phyloP scores from a whole-genome alignment of 75 land plant genomes.

The Larix kaempferi region DNA sequence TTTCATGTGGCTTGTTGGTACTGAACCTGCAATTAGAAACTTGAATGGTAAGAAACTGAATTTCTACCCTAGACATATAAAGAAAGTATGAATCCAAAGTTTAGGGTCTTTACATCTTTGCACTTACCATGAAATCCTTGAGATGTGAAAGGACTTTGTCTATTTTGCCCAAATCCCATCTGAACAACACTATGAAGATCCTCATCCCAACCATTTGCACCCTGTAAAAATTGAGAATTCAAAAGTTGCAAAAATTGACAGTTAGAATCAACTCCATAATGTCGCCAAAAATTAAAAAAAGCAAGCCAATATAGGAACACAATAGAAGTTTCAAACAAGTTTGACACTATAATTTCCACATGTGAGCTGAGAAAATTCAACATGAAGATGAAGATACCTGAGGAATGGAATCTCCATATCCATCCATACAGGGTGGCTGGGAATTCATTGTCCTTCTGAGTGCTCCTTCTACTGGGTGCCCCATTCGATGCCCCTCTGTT shows the following conservation, averaged over 20 bases:
- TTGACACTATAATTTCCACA: neutral
- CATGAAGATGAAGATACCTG: slow-evolving; percentile 33
- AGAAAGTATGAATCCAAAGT: neutral
- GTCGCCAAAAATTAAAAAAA: neutral
- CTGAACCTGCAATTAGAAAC: slow-evolving; percentile 1
- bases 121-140: slow-evolving; percentile 29
- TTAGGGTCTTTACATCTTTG: neutral
- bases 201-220: slow-evolving; percentile 59
- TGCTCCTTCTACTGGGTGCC: slow-evolving; percentile 25
- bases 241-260: neutral
- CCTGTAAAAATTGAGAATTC: slow-evolving; percentile 28
- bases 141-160: slow-evolving; percentile 24
- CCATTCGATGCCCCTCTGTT: slow-evolving; percentile 18
- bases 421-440: slow-evolving; percentile 39
- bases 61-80: neutral
- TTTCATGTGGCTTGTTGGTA: slow-evolving; percentile 17
- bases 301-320: neutral
- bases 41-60: neutral
- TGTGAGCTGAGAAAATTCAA: neutral
- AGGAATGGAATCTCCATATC: slow-evolving; percentile 35
- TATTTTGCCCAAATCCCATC: slow-evolving; percentile 59
- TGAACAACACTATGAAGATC: slow-evolving; percentile 78
- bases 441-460: slow-evolving; percentile 20
- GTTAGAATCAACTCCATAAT: neutral
- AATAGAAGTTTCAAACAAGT: neutral